Evolutionary conservation across 73 alveolate species (phyloP).

Genomic region (Paramecium pentaurelia): DNA sequence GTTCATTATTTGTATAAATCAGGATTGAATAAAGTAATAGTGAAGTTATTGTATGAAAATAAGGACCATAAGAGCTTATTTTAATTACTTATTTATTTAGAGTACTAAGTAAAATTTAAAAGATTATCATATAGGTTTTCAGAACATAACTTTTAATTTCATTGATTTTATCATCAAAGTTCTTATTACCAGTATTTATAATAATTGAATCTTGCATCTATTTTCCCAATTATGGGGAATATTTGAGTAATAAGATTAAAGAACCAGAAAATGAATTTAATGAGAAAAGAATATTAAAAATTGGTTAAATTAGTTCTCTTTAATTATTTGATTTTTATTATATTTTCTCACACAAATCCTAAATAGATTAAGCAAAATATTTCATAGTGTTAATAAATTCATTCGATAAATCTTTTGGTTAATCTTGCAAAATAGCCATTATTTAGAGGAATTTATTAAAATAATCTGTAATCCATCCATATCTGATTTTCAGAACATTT

Average conservation of each 20-base stretch:
- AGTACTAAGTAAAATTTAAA: neutral
- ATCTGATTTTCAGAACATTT: neutral
- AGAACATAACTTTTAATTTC: slow-evolving; percentile 8
- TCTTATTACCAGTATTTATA: neutral
- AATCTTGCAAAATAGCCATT: neutral
- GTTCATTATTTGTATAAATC: neutral
- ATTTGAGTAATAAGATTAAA: neutral
- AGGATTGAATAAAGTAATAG: neutral
- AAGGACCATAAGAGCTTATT: neutral
- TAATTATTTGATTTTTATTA: neutral
- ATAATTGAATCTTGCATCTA: slow-evolving; percentile 31
- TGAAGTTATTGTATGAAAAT: neutral
- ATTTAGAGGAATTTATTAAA: neutral
- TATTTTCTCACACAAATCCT: neutral
- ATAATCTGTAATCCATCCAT: neutral
- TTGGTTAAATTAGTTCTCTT: neutral
- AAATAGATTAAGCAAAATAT: neutral
- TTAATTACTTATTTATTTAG: neutral
- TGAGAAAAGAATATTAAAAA: neutral
- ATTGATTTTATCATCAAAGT: slow-evolving; percentile 23
- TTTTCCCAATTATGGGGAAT: neutral
- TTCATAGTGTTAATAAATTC: neutral
- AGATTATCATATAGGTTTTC: neutral
- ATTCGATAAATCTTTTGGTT: neutral
- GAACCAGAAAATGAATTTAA: neutral